These are phyloP conservation scores for Metschnikowia rubicola DNA, from an alignment of 805 yeast species.

Conservation along the genomic window DNA sequence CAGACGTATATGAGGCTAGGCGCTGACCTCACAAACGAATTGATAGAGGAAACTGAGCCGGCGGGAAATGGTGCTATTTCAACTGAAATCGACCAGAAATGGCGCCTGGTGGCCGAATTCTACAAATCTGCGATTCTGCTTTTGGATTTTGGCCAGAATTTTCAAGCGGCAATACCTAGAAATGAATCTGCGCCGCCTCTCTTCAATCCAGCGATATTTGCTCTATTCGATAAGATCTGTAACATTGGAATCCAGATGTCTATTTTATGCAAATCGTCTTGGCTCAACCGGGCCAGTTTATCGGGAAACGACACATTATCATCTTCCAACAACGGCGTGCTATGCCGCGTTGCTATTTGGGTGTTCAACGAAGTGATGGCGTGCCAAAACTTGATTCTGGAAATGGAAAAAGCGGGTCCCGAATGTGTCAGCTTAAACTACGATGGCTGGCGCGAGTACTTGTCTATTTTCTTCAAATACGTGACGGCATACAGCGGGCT, in stretches of 20 bases:
- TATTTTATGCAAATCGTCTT: conserved; percentile 35
- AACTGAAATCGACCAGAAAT: conserved; percentile 23
- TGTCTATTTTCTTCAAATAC: conserved; percentile 30
- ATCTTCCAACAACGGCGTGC: conserved; percentile 34
- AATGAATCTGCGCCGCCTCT: neutral
- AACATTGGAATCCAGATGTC: conserved; percentile 37
- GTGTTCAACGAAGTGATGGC: conserved; percentile 31
- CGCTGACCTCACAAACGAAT: conserved; percentile 32
- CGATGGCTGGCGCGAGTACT: conserved; percentile 28
- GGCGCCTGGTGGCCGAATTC: conserved; percentile 35
- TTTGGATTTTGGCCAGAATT: conserved; percentile 22
- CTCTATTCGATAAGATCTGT: conserved; percentile 20
- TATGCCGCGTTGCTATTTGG: conserved; percentile 45
- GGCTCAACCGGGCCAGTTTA: conserved; percentile 29
- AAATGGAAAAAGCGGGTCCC: conserved; percentile 4
- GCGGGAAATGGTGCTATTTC: neutral
- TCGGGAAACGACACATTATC: conserved; percentile 6
- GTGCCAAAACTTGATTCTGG: conserved; percentile 21
- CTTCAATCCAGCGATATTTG: conserved; percentile 7
- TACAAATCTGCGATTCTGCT: conserved; percentile 33
- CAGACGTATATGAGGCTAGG: conserved; percentile 33
- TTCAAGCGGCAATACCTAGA: neutral
- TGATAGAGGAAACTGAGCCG: conserved; percentile 25
- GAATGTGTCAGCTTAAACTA: conserved; percentile 11
- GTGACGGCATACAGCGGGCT: conserved; percentile 42